These are phyloP conservation scores for Lasiodiplodia gonubiensis DNA, from an alignment of 2,329 filamentous ascomycete genomes.

Conservation along the genomic window DNA sequence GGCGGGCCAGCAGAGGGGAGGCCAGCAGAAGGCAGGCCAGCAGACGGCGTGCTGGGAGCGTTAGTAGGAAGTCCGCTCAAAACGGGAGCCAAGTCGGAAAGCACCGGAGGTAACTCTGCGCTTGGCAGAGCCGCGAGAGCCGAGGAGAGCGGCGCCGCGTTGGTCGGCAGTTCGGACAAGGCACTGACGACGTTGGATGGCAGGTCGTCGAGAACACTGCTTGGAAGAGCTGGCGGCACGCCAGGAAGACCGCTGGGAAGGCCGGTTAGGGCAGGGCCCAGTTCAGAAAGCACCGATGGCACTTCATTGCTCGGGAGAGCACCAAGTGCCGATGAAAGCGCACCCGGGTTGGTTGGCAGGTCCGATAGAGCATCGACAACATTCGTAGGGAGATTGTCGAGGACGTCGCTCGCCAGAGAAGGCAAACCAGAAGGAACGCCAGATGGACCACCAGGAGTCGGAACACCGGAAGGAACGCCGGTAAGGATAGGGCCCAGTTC, in stretches of 20 bases:
- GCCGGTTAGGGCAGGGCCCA: background rate
- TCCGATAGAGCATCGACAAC: conserved; percentile 4
- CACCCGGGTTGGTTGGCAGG: background rate
- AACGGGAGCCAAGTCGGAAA: conserved; percentile 2
- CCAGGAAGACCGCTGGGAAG: background rate
- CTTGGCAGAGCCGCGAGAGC: background rate
- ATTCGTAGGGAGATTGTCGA: background rate
- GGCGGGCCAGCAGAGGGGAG: background rate
- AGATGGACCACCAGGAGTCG: background rate
- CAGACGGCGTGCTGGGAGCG: background rate
- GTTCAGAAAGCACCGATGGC: background rate
- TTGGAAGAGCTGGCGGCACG: background rate
- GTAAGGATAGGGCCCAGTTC: background rate
- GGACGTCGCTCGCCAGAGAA: background rate
- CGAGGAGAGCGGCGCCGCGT: conserved; percentile 1
- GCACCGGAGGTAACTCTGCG: background rate
- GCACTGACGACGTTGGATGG: background rate
- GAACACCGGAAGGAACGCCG: background rate
- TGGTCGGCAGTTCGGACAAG: background rate
- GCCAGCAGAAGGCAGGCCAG: background rate
- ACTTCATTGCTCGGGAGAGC: background rate
- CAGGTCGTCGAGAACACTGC: background rate
- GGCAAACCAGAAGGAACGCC: background rate
- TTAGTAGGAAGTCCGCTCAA: background rate
- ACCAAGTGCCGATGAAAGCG: background rate